Evolutionary conservation across 1,284 basidiomycete species (phyloP).

Genomic region (Sphaerobolus stellatus): DNA sequence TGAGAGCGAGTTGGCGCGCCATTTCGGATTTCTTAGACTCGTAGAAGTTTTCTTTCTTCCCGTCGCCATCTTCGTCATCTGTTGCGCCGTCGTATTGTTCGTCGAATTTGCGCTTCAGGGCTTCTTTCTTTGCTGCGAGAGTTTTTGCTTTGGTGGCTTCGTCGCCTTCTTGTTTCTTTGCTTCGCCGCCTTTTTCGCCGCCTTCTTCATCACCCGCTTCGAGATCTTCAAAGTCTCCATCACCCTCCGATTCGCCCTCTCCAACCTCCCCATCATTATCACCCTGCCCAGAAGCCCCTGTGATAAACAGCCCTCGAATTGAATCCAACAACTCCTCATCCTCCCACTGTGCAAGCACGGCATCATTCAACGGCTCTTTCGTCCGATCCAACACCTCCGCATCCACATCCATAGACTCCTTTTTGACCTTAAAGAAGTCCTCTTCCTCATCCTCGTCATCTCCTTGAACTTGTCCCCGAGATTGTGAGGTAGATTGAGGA

Average conservation of each 20-base stretch:
- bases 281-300: conserved; percentile 53
- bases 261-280: conserved; percentile 32
- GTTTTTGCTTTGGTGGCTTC: conserved; percentile 31
- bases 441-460: conserved; percentile 52
- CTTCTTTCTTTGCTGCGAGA: conserved; percentile 86
- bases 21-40: conserved; percentile 92
- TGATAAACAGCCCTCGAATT: conserved; percentile 90
- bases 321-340: conserved; percentile 84
- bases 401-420: conserved; percentile 34
- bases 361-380: conserved; percentile 54
- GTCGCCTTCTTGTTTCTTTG: not conserved
- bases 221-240: conserved; percentile 44
- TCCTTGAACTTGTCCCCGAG: conserved; percentile 30
- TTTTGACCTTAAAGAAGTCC: conserved; percentile 73
- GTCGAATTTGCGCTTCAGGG: conserved; percentile 86
- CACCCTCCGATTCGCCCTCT: conserved; percentile 48
- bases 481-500: conserved; percentile 20
- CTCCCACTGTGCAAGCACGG: conserved; percentile 74
- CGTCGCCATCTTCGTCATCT: conserved; percentile 25
- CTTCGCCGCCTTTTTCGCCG: conserved; percentile 2
- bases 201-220: conserved; percentile 36
- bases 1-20: conserved; percentile 80
- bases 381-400: conserved; percentile 70
- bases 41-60: conserved; percentile 79
- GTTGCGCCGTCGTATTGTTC: conserved; percentile 34